These are phyloP conservation scores for Glarea lozoyensis DNA, from an alignment of 495 filamentous ascomycete genomes.

Conservation along the genomic window DNA sequence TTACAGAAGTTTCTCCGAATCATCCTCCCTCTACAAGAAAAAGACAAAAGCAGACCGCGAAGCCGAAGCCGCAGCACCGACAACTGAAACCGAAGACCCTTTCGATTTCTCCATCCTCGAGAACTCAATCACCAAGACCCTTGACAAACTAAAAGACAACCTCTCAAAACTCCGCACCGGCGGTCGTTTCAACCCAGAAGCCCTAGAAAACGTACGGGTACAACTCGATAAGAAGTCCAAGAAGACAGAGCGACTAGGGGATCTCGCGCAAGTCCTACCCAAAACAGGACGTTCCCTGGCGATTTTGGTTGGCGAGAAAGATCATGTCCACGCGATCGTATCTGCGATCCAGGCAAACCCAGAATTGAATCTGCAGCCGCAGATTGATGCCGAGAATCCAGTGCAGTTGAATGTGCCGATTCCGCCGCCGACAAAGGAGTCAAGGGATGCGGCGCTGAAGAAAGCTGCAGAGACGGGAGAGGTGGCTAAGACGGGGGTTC, in stretches of 20 bases:
- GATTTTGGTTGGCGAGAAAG: constrained; percentile 54
- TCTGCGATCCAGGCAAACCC: constrained; percentile 57
- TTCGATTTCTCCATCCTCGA: constrained; percentile 60
- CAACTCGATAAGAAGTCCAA: constrained; percentile 44
- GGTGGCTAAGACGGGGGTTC: constrained; percentile 41
- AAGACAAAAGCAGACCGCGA: constrained; percentile 16
- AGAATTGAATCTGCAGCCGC: constrained; percentile 63
- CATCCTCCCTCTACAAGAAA: constrained; percentile 16
- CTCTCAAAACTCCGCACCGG: constrained; percentile 57
- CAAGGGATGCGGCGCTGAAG: constrained; percentile 41
- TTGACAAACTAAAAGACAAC: constrained; percentile 49
- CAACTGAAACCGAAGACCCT: constrained; percentile 36
- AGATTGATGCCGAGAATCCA: constrained; percentile 55
- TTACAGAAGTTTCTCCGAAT: constrained; percentile 19
- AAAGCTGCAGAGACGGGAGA: constrained; percentile 54
- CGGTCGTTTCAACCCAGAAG: constrained; percentile 59
- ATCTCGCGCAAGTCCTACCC: constrained; percentile 69
- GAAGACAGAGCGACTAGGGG: constrained; percentile 48
- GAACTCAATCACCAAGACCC: constrained; percentile 43
- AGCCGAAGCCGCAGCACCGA: constrained; percentile 7
- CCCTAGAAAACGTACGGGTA: constrained; percentile 57
- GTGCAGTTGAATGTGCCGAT: constrained; percentile 65
- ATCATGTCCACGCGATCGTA: constrained; percentile 62
- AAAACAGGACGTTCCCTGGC: constrained; percentile 59
- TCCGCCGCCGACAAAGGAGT: constrained; percentile 59